Evolutionary conservation across 371 early-diverging fungal genomes (phyloP).

Genomic region (Sporodiniella umbellata): DNA sequence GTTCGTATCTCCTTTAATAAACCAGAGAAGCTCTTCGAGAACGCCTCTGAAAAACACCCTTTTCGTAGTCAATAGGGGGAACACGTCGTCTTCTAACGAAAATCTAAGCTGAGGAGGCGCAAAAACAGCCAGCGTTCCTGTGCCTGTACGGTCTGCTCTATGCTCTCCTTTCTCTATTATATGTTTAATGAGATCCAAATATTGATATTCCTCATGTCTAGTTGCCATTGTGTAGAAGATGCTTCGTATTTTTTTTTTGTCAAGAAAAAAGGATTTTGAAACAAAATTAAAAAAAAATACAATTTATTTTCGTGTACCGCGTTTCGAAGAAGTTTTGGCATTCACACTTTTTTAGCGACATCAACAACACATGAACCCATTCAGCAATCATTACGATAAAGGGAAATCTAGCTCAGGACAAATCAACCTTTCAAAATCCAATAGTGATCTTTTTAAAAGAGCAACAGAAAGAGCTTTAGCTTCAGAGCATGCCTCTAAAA

Average conservation of each 20-base stretch:
- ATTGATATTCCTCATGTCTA: constrained; percentile 83
- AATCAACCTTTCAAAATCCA: background rate
- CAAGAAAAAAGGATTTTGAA: too few relatives aligned
- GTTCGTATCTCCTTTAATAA: constrained; percentile 94
- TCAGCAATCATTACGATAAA: background rate
- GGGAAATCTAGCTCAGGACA: background rate
- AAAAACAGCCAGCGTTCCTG: constrained; percentile 94
- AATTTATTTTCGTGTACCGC: constrained; percentile 4
- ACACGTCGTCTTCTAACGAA: constrained; percentile 69
- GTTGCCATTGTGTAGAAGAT: constrained; percentile 15
- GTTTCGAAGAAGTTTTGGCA: background rate
- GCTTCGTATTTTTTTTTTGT: background rate
- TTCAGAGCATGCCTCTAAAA: background rate
- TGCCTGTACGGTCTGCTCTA: constrained; percentile 94
- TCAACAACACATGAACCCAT: constrained; percentile 2
- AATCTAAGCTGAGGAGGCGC: constrained; percentile 94
- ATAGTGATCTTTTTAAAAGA: background rate
- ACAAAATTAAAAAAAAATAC: too few relatives aligned
- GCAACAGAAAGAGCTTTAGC: background rate
- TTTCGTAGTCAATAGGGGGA: constrained; percentile 98
- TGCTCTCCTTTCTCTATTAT: constrained; percentile 80
- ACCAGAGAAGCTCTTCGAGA: constrained; percentile 97
- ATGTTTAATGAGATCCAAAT: constrained; percentile 79
- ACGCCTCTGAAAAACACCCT: constrained; percentile 91
- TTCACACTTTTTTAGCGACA: background rate